These are phyloP conservation scores for Fusarium devonianum DNA, from an alignment of 2,329 filamentous ascomycete species.

Conservation along the genomic window DNA sequence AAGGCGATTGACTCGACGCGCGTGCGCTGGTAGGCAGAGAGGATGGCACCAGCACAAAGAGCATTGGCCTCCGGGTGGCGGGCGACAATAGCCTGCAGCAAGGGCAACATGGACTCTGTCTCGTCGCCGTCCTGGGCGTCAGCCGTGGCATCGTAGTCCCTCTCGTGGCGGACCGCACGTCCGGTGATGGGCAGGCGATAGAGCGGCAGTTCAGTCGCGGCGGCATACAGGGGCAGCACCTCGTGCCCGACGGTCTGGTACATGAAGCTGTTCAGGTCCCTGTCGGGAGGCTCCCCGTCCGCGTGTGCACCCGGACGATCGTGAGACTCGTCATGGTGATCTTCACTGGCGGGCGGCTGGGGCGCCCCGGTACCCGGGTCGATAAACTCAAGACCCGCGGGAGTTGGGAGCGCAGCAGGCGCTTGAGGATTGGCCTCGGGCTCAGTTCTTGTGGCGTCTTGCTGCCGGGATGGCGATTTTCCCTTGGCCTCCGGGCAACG, in stretches of 20 bases:
- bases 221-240: constrained; percentile 83
- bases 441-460: constrained; percentile 23
- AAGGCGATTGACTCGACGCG: constrained; percentile 90
- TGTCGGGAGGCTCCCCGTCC: constrained; percentile 40
- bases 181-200: constrained; percentile 83
- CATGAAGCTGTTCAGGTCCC: constrained; percentile 95
- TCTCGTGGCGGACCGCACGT: constrained; percentile 70
- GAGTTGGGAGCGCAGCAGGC: constrained; percentile 17
- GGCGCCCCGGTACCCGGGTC: constrained; percentile 33
- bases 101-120: constrained; percentile 83
- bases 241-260: constrained; percentile 96
- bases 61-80: constrained; percentile 84
- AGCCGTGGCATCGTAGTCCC: constrained; percentile 67
- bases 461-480: constrained; percentile 16
- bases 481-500: constrained; percentile 6
- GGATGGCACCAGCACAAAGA: constrained; percentile 86
- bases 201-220: constrained; percentile 80
- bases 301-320: constrained; percentile 3
- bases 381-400: constrained; percentile 33
- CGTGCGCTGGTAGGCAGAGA: constrained; percentile 95
- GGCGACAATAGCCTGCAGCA: constrained; percentile 72
- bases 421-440: constrained; percentile 7
- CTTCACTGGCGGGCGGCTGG: constrained; percentile 8
- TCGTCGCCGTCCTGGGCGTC: constrained; percentile 66
- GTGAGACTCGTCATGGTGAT: constrained; percentile 12